phyloP scores from a whole-genome alignment of 331 rosid genomes.

The Quercus tomentella region DNA sequence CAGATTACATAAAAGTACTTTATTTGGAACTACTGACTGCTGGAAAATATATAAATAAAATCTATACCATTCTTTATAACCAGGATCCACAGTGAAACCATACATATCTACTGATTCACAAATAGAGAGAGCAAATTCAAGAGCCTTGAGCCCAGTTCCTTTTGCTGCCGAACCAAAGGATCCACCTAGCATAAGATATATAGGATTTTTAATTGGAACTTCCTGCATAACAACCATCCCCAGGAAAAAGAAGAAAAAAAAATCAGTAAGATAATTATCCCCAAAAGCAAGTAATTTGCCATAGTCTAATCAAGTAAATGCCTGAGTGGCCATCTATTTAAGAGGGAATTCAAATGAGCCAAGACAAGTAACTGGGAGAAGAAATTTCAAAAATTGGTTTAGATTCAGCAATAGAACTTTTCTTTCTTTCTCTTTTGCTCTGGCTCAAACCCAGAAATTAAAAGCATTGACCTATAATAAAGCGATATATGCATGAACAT shows the following conservation, averaged over 20 bases:
- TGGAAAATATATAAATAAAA: neutral
- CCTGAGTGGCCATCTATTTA: neutral
- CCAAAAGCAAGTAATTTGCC: neutral
- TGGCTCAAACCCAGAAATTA: neutral
- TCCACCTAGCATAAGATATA: constrained; percentile 93
- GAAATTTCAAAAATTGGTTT: constrained; percentile 9
- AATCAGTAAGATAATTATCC: neutral
- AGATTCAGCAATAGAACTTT: neutral
- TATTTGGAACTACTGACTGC: constrained; percentile 9
- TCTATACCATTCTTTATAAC: constrained; percentile 90
- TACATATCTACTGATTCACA: constrained; percentile 97
- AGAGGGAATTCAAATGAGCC: neutral
- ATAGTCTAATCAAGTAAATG: neutral
- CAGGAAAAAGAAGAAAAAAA: neutral
- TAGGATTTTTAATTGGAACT: constrained; percentile 78
- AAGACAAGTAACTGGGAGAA: neutral
- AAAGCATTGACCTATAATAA: neutral
- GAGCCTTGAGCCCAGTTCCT: constrained; percentile 99
- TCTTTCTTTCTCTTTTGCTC: neutral
- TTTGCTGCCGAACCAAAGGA: constrained; percentile 98
- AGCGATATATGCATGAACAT: neutral
- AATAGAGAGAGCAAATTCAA: constrained; percentile 90
- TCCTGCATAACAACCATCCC: constrained; percentile 59
- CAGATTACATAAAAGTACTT: neutral
- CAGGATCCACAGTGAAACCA: constrained; percentile 99